These are phyloP conservation scores for Boletus huronensis DNA, from an alignment of 768 basidiomycete species.

Conservation along the genomic window DNA sequence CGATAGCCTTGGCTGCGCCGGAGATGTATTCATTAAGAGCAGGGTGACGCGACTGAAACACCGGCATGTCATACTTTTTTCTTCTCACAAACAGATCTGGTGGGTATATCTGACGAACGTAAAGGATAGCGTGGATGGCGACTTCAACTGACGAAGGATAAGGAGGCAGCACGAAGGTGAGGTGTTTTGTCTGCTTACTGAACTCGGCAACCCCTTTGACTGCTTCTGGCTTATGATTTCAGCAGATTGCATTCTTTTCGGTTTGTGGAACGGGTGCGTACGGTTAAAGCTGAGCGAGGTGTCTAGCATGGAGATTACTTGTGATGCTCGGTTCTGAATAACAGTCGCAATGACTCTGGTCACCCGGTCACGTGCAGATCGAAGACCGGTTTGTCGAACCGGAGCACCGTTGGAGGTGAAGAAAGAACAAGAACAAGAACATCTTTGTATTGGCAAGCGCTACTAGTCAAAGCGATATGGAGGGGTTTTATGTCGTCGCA, in stretches of 20 bases:
- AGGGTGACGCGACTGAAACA: constrained; percentile 93
- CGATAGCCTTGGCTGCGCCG: constrained; percentile 79
- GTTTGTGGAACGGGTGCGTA: constrained; percentile 19
- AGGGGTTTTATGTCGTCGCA: too few relatives aligned
- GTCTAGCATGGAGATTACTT: constrained; percentile 20
- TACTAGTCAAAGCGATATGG: too few relatives aligned
- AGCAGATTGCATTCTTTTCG: constrained; percentile 4
- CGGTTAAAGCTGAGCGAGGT: constrained; percentile 38
- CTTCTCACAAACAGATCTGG: constrained; percentile 81
- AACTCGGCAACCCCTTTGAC: constrained; percentile 67
- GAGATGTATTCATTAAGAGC: constrained; percentile 84
- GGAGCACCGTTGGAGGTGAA: background rate
- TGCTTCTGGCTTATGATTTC: constrained; percentile 43
- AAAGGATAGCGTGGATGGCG: constrained; percentile 88
- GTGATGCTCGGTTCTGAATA: background rate
- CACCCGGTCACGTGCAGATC: background rate
- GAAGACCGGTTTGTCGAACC: background rate
- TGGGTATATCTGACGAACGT: constrained; percentile 88
- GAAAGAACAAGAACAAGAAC: too few relatives aligned
- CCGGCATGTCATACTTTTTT: constrained; percentile 87
- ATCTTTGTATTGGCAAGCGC: too few relatives aligned
- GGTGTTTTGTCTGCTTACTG: constrained; percentile 41
- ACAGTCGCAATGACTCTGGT: background rate
- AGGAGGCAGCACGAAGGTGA: background rate
- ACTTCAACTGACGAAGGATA: constrained; percentile 70